Percentiles rank a stretch among this genome's conserved stretches.
Evolutionary conservation across 139 green algal species (phyloP).

Genomic region (Chlorella sorokiniana): DNA sequence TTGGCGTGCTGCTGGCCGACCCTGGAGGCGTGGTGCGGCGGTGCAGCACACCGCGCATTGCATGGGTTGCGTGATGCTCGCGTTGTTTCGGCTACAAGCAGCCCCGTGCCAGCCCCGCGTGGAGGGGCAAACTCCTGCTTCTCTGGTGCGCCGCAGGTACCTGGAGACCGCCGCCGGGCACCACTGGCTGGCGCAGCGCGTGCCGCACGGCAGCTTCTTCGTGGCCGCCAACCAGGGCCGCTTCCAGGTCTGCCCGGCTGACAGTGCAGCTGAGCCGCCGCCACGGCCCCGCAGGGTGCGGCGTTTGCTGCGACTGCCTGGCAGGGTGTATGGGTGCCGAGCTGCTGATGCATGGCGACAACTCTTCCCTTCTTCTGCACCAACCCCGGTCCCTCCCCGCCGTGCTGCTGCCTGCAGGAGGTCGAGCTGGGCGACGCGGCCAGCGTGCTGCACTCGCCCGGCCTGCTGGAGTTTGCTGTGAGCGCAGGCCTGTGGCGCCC

Average conservation of each 20-base stretch:
- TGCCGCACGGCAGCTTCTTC: neutral
- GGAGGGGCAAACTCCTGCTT: no score
- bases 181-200: slow-evolving; percentile 26
- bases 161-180: slow-evolving; percentile 19
- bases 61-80: neutral
- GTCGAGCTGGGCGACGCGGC: neutral
- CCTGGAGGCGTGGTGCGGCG: neutral
- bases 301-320: no score
- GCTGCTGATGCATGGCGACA: no score
- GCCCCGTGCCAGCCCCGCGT: no score
- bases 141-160: neutral
- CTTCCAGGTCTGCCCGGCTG: neutral
- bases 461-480: slow-evolving; percentile 9
- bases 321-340: no score
- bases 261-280: no score
- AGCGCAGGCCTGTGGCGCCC: neutral
- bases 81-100: no score
- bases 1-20: slow-evolving; percentile 14
- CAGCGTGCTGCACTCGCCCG: slow-evolving; percentile 17
- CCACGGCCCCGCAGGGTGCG: no score
- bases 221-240: slow-evolving; percentile 19
- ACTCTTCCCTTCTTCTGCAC: no score
- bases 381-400: no score
- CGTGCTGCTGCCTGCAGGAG: neutral
- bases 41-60: no score